A percentile compares a stretch with the other conserved stretches of the same genome.
Evolutionary conservation across 2,329 filamentous ascomycete species (phyloP).

Genomic region (Aspergillus sp.): DNA sequence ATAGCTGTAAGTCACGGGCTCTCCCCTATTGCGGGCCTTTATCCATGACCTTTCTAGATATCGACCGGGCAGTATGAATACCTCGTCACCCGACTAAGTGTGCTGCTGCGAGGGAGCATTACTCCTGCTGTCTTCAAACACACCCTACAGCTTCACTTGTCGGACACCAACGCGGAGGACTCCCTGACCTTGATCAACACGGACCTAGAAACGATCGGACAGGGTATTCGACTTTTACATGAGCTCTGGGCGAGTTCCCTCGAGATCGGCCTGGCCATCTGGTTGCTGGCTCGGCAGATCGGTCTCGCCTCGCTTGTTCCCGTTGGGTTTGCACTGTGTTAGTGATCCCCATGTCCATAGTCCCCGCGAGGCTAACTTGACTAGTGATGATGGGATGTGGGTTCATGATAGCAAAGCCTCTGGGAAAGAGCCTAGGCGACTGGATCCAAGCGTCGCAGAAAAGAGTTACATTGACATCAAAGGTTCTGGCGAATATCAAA

Average conservation of each 20-base stretch:
- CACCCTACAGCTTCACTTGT: not conserved
- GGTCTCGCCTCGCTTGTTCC: not conserved
- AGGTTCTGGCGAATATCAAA: not conserved
- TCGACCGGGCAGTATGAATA: not conserved
- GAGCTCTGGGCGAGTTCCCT: not conserved
- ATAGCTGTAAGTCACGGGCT: not conserved
- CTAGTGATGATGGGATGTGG: not conserved
- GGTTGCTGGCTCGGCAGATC: not conserved
- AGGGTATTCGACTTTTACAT: not conserved
- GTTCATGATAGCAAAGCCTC: not conserved
- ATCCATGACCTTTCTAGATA: not conserved
- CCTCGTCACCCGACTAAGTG: not conserved
- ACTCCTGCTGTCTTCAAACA: not conserved
- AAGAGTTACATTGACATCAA: not conserved
- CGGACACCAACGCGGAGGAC: not conserved
- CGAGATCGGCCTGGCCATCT: not conserved
- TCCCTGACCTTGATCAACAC: not conserved
- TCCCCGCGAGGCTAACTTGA: not conserved
- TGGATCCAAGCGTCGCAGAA: not conserved
- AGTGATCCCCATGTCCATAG: not conserved
- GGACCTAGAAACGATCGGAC: not conserved
- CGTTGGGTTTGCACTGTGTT: not conserved
- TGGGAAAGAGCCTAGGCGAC: not conserved
- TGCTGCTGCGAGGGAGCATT: not conserved
- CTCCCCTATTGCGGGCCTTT: no score